Percentiles rank a stretch among this genome's conserved stretches.
Conservation (phyloP, 73 alveolate species). For the Breviolum minutum region DNA sequence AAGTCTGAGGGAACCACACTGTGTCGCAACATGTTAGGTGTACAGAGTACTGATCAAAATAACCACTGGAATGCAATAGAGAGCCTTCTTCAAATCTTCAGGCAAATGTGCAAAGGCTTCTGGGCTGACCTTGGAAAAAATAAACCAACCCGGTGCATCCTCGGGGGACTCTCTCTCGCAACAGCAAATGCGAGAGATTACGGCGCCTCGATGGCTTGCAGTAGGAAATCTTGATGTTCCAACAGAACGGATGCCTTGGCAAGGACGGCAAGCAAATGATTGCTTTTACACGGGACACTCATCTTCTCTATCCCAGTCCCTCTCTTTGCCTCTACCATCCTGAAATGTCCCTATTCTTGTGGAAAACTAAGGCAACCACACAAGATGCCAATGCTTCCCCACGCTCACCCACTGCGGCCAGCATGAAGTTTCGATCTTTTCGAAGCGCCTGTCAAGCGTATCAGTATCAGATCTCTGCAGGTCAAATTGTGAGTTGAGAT, state of each 20-base stretch:
- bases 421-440: constrained; percentile 81
- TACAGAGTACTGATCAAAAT: too few species aligned
- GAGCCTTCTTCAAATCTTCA: constrained; percentile 34
- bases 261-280: neutral
- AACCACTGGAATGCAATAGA: neutral
- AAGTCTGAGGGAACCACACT: too few species aligned
- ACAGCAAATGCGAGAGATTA: neutral
- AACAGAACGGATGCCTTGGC: constrained; percentile 54
- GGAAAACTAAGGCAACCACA: neutral
- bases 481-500: neutral
- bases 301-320: neutral
- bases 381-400: constrained; percentile 92
- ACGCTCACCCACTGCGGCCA: constrained; percentile 94
- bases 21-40: too few species aligned
- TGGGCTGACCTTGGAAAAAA: constrained; percentile 24
- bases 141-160: neutral
- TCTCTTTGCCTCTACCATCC: neutral
- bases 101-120: constrained; percentile 74
- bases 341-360: neutral
- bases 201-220: constrained; percentile 73
- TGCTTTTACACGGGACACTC: neutral
- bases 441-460: constrained; percentile 33
- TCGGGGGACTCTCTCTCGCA: neutral
- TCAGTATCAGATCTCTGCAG: neutral
- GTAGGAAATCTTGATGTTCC: constrained; percentile 58